Evolutionary conservation across 2,329 filamentous ascomycete species (phyloP).

Genomic region (Proliferodiscus dingleyae): DNA sequence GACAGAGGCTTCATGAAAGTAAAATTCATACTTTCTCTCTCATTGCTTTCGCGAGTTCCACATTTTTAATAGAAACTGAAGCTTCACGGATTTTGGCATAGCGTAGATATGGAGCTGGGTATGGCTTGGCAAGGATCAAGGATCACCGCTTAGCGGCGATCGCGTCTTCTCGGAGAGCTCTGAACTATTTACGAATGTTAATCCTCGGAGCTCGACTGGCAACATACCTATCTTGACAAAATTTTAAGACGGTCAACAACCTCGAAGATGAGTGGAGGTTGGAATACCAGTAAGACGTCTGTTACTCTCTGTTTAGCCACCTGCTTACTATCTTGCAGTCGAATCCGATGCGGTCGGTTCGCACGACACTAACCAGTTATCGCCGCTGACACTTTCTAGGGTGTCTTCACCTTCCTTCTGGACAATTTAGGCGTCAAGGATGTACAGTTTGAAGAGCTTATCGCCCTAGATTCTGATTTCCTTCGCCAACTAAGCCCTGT

Average conservation of each 20-base stretch:
- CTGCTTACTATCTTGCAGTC: conserved; percentile 42
- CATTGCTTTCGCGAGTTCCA: too few species aligned
- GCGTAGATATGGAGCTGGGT: too few species aligned
- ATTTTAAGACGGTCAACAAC: conserved; percentile 5
- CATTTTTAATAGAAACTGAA: too few species aligned
- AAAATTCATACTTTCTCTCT: too few species aligned
- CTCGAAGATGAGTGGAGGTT: conserved; percentile 67
- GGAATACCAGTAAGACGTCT: conserved; percentile 73
- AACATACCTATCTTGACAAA: not conserved
- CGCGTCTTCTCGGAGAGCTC: not conserved
- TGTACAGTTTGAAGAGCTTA: conserved; percentile 95
- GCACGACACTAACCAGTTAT: not conserved
- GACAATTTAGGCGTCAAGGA: conserved; percentile 87
- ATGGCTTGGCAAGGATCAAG: not conserved
- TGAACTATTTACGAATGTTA: not conserved
- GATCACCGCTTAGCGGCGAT: conserved; percentile 1
- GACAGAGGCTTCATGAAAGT: too few species aligned
- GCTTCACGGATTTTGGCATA: too few species aligned
- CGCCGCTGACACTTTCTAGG: conserved; percentile 41
- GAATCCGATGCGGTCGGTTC: conserved; percentile 85
- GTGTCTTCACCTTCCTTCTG: conserved; percentile 95
- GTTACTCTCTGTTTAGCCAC: conserved; percentile 4
- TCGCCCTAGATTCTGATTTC: conserved; percentile 75
- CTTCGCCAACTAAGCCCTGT: conserved; percentile 69
- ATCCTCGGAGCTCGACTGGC: too few species aligned